These are phyloP conservation scores for Betula pendula DNA, from an alignment of 306 rosid genomes.

Conservation along the genomic window DNA sequence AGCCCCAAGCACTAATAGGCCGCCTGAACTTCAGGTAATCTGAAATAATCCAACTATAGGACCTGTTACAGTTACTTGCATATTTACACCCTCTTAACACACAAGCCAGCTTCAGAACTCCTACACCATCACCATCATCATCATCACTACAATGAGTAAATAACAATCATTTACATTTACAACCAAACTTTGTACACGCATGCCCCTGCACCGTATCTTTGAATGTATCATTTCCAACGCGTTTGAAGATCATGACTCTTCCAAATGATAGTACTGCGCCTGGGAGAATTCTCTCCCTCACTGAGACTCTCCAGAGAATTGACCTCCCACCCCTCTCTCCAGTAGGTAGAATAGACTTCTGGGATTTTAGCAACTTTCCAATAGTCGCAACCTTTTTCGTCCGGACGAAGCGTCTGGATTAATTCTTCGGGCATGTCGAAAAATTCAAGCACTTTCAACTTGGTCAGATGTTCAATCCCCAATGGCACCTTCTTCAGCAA, in stretches of 20 bases:
- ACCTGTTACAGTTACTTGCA: not conserved
- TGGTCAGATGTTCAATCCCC: constrained; percentile 50
- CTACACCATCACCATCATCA: not conserved
- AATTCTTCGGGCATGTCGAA: constrained; percentile 65
- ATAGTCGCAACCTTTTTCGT: constrained; percentile 44
- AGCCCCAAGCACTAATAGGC: not conserved
- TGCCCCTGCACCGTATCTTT: not conserved
- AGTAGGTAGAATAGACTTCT: constrained; percentile 58
- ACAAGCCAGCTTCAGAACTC: not conserved
- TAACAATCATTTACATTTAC: not conserved
- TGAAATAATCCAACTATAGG: not conserved
- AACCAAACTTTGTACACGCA: not conserved
- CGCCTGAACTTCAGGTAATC: not conserved
- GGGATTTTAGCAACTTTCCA: constrained; percentile 56
- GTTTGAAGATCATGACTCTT: not conserved
- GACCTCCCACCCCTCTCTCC: constrained; percentile 75
- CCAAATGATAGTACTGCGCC: not conserved
- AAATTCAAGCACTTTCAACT: constrained; percentile 56
- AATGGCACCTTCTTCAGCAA: constrained; percentile 49
- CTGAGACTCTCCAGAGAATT: constrained; percentile 1
- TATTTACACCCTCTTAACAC: not conserved
- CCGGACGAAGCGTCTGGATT: constrained; percentile 45
- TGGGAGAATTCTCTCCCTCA: not conserved
- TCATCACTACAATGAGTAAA: not conserved
- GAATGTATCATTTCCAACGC: not conserved